Evolutionary conservation across 1,139 yeast species (phyloP).

Genomic region (Entelexis sorbosivorans): DNA sequence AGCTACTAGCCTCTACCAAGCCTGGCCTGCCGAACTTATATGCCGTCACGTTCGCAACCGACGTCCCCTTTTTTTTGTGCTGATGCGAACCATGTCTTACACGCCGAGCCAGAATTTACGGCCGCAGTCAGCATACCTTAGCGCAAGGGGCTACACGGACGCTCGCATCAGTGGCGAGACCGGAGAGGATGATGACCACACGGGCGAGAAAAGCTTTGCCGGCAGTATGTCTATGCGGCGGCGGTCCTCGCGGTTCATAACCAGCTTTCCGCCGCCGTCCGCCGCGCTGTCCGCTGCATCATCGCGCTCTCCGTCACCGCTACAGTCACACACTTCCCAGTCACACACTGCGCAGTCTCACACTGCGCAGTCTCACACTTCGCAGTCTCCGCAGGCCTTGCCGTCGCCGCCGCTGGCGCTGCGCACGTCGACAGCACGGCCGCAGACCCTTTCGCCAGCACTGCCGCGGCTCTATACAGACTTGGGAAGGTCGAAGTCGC

Average conservation of each 20-base stretch:
- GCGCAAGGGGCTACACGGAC: not conserved
- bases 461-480: not conserved
- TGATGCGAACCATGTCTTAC: not conserved
- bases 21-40: not conserved
- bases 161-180: not conserved
- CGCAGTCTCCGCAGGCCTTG: not conserved
- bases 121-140: not conserved
- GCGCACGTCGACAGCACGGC: no score
- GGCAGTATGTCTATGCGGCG: not conserved
- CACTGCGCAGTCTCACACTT: no score
- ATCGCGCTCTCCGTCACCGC: not conserved
- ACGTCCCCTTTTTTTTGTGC: not conserved
- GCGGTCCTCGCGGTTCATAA: not conserved
- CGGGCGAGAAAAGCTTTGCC: not conserved
- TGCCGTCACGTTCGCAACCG: not conserved
- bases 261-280: not conserved
- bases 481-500: not conserved
- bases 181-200: not conserved
- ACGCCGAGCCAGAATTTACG: not conserved
- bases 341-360: no score
- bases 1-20: not conserved
- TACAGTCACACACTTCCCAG: not conserved
- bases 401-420: not conserved
- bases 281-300: not conserved
- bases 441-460: no score